Evolutionary conservation across 805 yeast species (phyloP).

Genomic region (Candida succiphila): DNA sequence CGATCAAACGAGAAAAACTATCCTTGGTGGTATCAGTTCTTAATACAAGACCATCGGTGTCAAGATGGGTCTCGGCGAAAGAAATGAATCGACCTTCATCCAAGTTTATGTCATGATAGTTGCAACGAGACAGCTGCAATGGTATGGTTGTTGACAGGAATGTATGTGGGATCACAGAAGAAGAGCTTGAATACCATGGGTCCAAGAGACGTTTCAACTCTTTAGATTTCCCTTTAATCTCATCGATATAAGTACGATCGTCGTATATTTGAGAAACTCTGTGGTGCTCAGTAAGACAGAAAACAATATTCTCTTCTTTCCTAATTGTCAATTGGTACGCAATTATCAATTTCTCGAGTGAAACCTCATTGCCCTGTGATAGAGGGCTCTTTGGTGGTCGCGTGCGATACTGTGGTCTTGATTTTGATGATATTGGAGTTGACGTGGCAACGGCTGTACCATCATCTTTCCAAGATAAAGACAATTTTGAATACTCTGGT

Average conservation of each 20-base stretch:
- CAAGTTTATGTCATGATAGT: background rate
- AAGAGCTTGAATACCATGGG: background rate
- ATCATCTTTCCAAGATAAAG: too few relatives aligned
- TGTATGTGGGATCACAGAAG: background rate
- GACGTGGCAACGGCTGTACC: too few relatives aligned
- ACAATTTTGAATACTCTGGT: too few relatives aligned
- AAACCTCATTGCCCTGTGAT: background rate
- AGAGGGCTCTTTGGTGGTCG: background rate
- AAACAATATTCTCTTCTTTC: background rate
- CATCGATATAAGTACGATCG: background rate
- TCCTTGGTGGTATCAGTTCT: conserved; percentile 2
- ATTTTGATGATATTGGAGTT: too few relatives aligned
- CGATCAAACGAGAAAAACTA: conserved; percentile 18
- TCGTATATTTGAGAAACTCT: background rate
- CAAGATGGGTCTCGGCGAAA: conserved; percentile 2
- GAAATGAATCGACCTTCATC: conserved; percentile 4
- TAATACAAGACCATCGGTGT: background rate
- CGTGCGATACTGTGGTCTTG: background rate
- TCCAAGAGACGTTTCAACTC: background rate
- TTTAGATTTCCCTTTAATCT: background rate
- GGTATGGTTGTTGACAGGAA: background rate
- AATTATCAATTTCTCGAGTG: background rate
- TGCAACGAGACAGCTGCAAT: background rate
- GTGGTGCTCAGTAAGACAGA: background rate
- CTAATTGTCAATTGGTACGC: background rate